phyloP scores from a whole-genome alignment of 139 green algal species.

The Chlorella sp. region DNA sequence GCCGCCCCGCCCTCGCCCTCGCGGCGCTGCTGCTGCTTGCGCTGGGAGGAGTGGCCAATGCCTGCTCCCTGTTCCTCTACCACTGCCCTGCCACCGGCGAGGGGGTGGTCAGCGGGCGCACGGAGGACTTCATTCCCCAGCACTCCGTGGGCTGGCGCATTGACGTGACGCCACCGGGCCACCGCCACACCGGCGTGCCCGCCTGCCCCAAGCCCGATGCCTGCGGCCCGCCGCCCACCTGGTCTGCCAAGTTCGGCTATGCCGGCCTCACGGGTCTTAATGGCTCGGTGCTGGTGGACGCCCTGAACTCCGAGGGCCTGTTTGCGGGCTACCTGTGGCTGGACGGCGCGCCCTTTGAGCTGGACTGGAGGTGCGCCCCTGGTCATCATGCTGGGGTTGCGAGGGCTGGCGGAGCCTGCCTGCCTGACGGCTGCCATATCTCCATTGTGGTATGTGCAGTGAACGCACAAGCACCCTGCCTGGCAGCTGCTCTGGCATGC shows the following conservation, averaged over 20 bases:
- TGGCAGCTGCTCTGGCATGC: too few species aligned
- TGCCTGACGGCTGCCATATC: background rate
- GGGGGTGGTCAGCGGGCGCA: background rate
- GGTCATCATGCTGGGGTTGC: background rate
- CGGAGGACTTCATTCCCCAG: background rate
- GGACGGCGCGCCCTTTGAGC: background rate
- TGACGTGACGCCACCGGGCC: background rate
- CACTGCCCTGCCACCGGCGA: background rate
- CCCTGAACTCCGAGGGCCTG: background rate
- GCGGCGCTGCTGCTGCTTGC: too few species aligned
- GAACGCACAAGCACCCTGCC: too few species aligned
- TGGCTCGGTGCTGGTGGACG: background rate
- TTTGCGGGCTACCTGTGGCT: background rate
- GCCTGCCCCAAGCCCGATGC: background rate
- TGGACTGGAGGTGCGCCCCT: background rate
- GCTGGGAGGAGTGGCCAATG: background rate
- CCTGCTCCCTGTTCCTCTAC: background rate
- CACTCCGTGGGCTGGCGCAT: background rate
- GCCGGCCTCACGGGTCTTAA: background rate
- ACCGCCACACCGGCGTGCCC: background rate
- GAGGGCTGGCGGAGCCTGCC: background rate
- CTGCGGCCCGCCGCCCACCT: background rate
- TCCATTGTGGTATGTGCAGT: too few species aligned
- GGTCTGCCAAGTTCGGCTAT: background rate
- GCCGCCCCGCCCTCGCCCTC: too few species aligned